phyloP scores from a whole-genome alignment of 139 green algal genomes.

The Microglena sp. region DNA sequence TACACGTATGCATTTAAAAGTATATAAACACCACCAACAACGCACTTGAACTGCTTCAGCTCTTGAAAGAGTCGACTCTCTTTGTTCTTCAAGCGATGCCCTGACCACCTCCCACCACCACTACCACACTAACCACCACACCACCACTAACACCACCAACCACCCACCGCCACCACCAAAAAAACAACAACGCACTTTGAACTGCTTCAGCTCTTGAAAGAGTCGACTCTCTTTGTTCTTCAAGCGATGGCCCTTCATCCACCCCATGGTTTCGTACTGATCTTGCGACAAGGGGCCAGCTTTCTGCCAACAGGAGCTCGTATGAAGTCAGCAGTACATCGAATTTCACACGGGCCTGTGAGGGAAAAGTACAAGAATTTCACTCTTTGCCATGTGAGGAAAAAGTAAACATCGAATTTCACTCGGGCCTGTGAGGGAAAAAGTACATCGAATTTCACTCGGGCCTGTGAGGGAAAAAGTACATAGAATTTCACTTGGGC shows the following conservation, averaged over 20 bases:
- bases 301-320: conserved; percentile 44
- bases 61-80: neutral
- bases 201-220: conserved; percentile 44
- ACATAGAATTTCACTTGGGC: too few species aligned
- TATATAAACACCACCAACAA: too few species aligned
- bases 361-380: too few species aligned
- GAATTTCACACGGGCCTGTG: conserved; percentile 53
- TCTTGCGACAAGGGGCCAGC: conserved; percentile 24
- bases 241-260: conserved; percentile 51
- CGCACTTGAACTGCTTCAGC: too few species aligned
- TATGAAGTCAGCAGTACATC: conserved; percentile 59
- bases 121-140: too few species aligned
- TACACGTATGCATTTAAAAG: too few species aligned
- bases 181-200: conserved; percentile 12
- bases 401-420: too few species aligned
- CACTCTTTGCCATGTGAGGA: too few species aligned
- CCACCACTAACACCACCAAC: neutral
- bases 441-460: too few species aligned
- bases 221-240: conserved; percentile 45
- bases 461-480: too few species aligned
- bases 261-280: conserved; percentile 44
- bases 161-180: neutral
- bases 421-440: too few species aligned
- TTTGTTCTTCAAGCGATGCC: neutral
- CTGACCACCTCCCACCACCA: neutral